Base-by-base conservation (phyloP, 108 stramenopile genomes). In the Nitzschia sp. region DNA sequence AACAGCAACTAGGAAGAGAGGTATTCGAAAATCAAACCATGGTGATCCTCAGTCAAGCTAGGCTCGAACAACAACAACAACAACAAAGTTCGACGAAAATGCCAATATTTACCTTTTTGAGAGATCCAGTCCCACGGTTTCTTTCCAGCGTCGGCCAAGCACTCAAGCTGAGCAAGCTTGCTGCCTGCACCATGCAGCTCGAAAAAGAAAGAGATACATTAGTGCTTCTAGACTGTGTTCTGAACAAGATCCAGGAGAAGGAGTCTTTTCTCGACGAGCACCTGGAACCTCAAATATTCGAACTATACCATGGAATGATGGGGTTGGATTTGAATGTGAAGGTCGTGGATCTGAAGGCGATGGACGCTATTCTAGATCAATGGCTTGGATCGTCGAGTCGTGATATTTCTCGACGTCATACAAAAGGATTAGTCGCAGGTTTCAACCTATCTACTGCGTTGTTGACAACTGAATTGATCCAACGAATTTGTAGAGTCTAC, bases 31-130 rank as follows among this genome's bases (percentile, higher is more conserved):
- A 31, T 8, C 11, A 33, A 33, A 52, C 44, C 21, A 26, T 11
- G 26, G 28, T 13, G 3, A 25, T 57, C 8, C 17, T 25, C 27
- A 11, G 33, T 9, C 41, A 50, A 1, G 32, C 52, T 1, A 17
- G n/a, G 11, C 13, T 11, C n/a, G 17, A 32, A 19, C 31, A 29
- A 17, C n/a, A n/a, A n/a, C n/a, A n/a, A n/a, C 57, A 58, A 58
- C 57, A 2, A 17, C 27, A 32, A 29, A 1, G 3, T 46, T 3
- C 28, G 19, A 9, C 15, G 13, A 52, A 9, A 8, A 52, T 52
- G 50, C 50, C 50, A 52, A 58, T 62, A 16, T 67, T 67, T 55
- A 26, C 66, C 17, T 67, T 67, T 55, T 16, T 53, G 1, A 32
- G 66, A 1, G 66, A 67, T 54, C 66, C 66, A 2, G 53, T 67